Conservation (phyloP, 352 stramenopile species). For the Ophiocytium majus region DNA sequence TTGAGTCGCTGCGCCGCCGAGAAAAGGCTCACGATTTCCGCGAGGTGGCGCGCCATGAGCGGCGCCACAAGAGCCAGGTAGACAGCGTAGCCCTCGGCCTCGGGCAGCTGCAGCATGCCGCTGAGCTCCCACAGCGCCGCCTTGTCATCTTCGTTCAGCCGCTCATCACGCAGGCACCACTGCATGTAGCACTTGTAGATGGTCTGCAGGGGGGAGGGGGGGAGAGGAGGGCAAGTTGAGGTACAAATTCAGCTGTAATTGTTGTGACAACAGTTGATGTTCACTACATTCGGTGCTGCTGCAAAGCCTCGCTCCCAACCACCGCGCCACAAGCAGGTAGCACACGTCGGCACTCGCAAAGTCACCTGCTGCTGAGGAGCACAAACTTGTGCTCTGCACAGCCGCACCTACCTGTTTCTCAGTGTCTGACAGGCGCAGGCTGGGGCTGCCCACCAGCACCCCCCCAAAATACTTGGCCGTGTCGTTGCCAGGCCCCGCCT, state of each 20-base stretch:
- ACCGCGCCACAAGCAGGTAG: too few relatives aligned
- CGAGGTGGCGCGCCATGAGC: slow-evolving; percentile 30
- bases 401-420: slow-evolving; percentile 34
- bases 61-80: slow-evolving; percentile 34
- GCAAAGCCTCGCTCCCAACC: too few relatives aligned
- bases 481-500: slow-evolving; percentile 22
- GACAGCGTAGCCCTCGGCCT: slow-evolving; percentile 31
- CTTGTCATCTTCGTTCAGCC: slow-evolving; percentile 50
- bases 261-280: too few relatives aligned
- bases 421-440: slow-evolving; percentile 32
- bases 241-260: too few relatives aligned
- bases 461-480: slow-evolving; percentile 49
- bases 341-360: too few relatives aligned
- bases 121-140: slow-evolving; percentile 38
- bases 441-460: slow-evolving; percentile 40
- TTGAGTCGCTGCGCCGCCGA: too few relatives aligned
- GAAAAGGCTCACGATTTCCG: slow-evolving; percentile 31
- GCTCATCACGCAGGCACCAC: slow-evolving; percentile 24
- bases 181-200: slow-evolving; percentile 34
- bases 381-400: too few relatives aligned
- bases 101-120: slow-evolving; percentile 38
- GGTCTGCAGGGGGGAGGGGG: not conserved
- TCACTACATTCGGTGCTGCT: too few relatives aligned
- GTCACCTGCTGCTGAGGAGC: too few relatives aligned
- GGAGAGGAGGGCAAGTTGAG: not conserved